Conservation (phyloP, 805 yeast genomes). For the Sugiyamaella floridensis region DNA sequence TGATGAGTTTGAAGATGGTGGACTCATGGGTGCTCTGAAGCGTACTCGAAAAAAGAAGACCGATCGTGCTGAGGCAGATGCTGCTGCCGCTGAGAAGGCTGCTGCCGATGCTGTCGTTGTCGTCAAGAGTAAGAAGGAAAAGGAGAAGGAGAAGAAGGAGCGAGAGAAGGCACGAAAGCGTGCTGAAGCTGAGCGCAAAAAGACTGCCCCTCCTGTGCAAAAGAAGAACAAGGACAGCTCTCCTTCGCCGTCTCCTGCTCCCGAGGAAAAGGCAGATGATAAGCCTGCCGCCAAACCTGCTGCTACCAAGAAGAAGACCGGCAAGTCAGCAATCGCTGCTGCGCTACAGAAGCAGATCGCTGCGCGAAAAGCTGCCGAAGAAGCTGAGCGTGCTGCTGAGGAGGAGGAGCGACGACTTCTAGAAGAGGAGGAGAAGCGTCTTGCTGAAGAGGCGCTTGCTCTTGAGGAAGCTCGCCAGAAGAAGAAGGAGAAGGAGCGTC, state of each 20-base stretch:
- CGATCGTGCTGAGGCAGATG: constrained; percentile 57
- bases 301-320: constrained; percentile 71
- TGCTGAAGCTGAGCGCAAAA: constrained; percentile 81
- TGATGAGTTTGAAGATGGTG: constrained; percentile 33
- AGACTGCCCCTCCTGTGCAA: constrained; percentile 46
- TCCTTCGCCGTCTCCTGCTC: constrained; percentile 36
- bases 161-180: constrained; percentile 75
- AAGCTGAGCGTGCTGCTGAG: constrained; percentile 63
- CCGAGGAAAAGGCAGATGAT: constrained; percentile 32
- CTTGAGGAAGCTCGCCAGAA: constrained; percentile 47
- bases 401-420: constrained; percentile 57
- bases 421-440: constrained; percentile 45
- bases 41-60: constrained; percentile 72
- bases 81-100: constrained; percentile 34
- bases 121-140: constrained; percentile 88
- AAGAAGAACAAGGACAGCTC: constrained; percentile 49
- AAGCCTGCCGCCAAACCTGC: constrained; percentile 31
- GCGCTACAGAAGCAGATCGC: constrained; percentile 87
- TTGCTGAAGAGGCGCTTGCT: constrained; percentile 56
- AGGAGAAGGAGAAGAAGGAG: constrained; percentile 79
- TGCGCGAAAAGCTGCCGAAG: constrained; percentile 80
- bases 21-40: constrained; percentile 75
- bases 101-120: constrained; percentile 49
- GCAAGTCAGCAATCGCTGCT: constrained; percentile 87
- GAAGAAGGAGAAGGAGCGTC: constrained; percentile 83